Base-by-base conservation (phyloP, 2,329 filamentous ascomycete genomes). In the Fusarium sacchari region DNA sequence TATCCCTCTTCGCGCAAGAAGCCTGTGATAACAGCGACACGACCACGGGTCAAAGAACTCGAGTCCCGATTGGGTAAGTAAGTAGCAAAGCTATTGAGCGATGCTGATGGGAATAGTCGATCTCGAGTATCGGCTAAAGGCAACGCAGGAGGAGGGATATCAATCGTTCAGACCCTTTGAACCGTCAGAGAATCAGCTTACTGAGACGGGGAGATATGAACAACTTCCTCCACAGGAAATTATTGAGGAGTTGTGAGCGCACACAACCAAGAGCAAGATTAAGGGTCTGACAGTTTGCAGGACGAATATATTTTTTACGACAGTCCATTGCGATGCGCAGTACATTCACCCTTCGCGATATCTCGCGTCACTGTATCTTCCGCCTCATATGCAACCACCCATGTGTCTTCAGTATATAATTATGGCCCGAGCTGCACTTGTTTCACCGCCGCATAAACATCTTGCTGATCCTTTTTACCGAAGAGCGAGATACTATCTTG, bases 21-120 rank as follows among this genome's bases (percentile, higher is more conserved):
- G 37, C 74, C 72, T 14, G 69, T 77, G 1, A 71, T 79, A 22
- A 72, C 76, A 7, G 70, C 60, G 8, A 76, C 76, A 15, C 63
- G 78, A n/a, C 78, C 78, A 34, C 76, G 66, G 17, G 72, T 81
- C n/a, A 73, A 74, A 36, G 78, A 80, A 40, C 61, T 81, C 13
- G 77, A 80, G 61, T 71, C 67, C 13, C 67, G 74, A 32, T 36
- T 81, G 32, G 71, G 75, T 80, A 56, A 64, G 67, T 60, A 6
- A 47, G 0, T 15, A 7, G 6, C 0, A 11, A 22, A 28, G 4
- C 3, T 11, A 28, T 3, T 11, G 13, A 14, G 4, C 3, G 26
- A 47, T 47, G 1, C 44, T 47, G 28, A 47, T 28, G 20, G 26
- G 9, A 15, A 4, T 12, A 79, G 78, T 65, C 15, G 73, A 78